These are phyloP conservation scores for Chaetothyriales sp. DNA, from an alignment of 2,329 filamentous ascomycete species.

Conservation along the genomic window DNA sequence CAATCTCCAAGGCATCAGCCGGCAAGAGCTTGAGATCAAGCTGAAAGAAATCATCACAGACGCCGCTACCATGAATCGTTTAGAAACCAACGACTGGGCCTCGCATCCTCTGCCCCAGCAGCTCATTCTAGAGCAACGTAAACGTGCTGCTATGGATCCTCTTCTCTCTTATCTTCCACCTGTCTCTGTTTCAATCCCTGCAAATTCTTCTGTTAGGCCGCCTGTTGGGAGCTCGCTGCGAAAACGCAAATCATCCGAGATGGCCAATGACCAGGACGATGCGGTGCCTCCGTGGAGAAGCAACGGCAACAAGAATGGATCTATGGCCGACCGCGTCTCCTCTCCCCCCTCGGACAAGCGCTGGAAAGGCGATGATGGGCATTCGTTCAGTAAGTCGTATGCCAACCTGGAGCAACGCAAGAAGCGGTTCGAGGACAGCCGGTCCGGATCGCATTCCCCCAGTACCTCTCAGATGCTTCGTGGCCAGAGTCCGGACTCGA, in stretches of 20 bases:
- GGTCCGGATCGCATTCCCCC: slow-evolving; percentile 27
- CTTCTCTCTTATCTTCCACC: slow-evolving; percentile 13
- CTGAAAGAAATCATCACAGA: slow-evolving; percentile 73
- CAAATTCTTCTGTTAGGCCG: slow-evolving; percentile 15
- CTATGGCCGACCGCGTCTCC: slow-evolving; percentile 59
- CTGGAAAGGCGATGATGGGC: slow-evolving; percentile 32
- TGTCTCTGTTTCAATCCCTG: slow-evolving; percentile 8
- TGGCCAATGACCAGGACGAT: slow-evolving; percentile 39
- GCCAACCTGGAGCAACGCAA: slow-evolving; percentile 75
- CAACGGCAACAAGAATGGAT: slow-evolving; percentile 37
- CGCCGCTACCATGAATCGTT: slow-evolving; percentile 56
- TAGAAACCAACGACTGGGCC: slow-evolving; percentile 69
- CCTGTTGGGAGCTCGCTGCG: slow-evolving; percentile 31
- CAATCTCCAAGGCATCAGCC: slow-evolving; percentile 45
- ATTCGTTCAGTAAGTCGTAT: slow-evolving; percentile 72
- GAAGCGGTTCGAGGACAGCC: slow-evolving; percentile 59
- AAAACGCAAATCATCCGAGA: slow-evolving; percentile 69
- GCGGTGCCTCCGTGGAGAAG: slow-evolving; percentile 55
- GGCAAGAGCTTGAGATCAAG: slow-evolving; percentile 63
- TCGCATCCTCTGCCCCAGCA: slow-evolving; percentile 70
- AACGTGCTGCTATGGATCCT: slow-evolving; percentile 17
- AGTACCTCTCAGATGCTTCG: slow-evolving; percentile 23
- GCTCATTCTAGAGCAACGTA: slow-evolving; percentile 58
- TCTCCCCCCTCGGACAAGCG: slow-evolving; percentile 38
- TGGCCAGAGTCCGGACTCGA: slow-evolving; percentile 32